phyloP scores from a whole-genome alignment of 306 rosid genomes.

The Vachellia collinsii region DNA sequence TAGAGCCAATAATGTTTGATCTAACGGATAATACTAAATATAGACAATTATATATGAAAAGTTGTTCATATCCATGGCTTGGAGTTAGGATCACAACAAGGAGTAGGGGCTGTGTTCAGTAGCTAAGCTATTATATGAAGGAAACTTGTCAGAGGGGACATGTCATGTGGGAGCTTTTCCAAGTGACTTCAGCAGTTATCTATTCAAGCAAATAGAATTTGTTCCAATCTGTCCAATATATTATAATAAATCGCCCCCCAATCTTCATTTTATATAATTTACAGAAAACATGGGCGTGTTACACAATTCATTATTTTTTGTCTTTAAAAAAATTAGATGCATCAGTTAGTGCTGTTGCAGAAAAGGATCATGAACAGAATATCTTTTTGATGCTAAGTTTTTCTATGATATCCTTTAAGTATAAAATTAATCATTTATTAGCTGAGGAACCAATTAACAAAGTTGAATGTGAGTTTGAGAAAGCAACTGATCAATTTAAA shows the following conservation, averaged over 20 bases:
- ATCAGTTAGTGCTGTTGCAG: conserved; percentile 27
- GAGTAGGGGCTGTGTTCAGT: not conserved
- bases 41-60: not conserved
- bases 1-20: not conserved
- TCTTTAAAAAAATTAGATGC: not conserved
- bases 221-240: not conserved
- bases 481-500: conserved; percentile 17
- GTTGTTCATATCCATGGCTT: not conserved
- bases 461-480: conserved; percentile 41
- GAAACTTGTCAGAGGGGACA: not conserved
- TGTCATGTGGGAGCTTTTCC: not conserved
- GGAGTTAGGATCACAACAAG: not conserved
- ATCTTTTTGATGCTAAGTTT: conserved; percentile 27
- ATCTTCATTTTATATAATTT: not conserved
- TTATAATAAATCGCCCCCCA: not conserved
- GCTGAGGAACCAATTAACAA: conserved; percentile 40
- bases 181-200: not conserved
- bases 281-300: not conserved
- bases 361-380: conserved; percentile 31
- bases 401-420: conserved; percentile 38
- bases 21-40: not conserved
- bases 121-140: not conserved
- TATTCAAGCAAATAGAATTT: not conserved
- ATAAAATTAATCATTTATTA: conserved; percentile 24
- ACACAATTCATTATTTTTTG: not conserved